A percentile compares a stretch with the other conserved stretches of the same genome.
These are phyloP conservation scores for Nannochloris sp. DNA, from an alignment of 139 green algal genomes.

Conservation along the genomic window DNA sequence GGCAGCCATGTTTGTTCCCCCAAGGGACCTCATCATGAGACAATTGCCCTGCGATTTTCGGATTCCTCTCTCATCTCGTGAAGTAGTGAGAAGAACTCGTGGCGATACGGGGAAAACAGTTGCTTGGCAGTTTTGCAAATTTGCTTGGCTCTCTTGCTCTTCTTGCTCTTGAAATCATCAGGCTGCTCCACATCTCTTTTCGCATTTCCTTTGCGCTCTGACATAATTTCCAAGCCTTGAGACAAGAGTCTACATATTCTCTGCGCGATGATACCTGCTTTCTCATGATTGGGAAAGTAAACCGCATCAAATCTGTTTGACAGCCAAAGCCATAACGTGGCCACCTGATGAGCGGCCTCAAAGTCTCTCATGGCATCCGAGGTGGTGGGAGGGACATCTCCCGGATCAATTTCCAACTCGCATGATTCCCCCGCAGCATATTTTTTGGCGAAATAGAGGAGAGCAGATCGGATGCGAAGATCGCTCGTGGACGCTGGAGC, in stretches of 20 bases:
- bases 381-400: constrained; percentile 8
- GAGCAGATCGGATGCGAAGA: constrained; percentile 8
- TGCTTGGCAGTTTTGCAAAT: not conserved
- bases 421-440: constrained; percentile 19
- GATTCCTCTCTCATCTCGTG: not conserved
- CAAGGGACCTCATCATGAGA: no score
- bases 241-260: constrained; percentile 5
- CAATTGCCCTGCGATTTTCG: no score
- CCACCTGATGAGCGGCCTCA: constrained; percentile 30
- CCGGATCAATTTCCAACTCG: constrained; percentile 14
- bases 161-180: not conserved
- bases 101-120: not conserved
- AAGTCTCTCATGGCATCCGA: constrained; percentile 31
- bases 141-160: not conserved
- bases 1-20: no score
- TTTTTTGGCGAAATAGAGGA: constrained; percentile 33
- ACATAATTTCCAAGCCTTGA: not conserved
- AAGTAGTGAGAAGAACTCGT: not conserved
- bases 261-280: not conserved
- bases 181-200: not conserved
- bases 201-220: not conserved
- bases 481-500: constrained; percentile 30
- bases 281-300: constrained; percentile 11
- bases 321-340: constrained; percentile 35
- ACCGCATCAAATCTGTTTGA: constrained; percentile 24